Evolutionary conservation across 352 stramenopile genomes (phyloP).

Genomic region (Pythium phragmiticola): DNA sequence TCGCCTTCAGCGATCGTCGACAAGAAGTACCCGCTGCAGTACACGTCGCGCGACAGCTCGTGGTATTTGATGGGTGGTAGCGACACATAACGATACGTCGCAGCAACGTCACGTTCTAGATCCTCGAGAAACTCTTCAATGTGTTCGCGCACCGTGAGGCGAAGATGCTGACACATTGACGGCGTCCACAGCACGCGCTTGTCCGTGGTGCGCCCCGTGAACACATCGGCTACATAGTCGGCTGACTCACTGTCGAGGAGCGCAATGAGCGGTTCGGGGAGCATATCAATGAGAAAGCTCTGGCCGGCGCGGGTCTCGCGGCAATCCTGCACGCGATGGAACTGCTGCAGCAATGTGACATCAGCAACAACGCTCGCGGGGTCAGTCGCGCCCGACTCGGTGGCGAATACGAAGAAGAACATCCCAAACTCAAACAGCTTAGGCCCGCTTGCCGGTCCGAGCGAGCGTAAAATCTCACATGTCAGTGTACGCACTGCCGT

Average conservation of each 20-base stretch:
- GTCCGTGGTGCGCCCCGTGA: conserved; percentile 49
- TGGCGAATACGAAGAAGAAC: conserved; percentile 76
- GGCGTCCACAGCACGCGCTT: conserved; percentile 70
- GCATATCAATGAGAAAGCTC: conserved; percentile 67
- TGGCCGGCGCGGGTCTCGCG: conserved; percentile 45
- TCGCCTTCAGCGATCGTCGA: conserved; percentile 60
- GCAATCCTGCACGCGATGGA: conserved; percentile 61
- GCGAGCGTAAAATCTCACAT: conserved; percentile 61
- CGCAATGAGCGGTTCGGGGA: conserved; percentile 70
- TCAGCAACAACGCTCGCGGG: conserved; percentile 53
- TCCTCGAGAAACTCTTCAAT: conserved; percentile 65
- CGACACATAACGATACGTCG: conserved; percentile 58
- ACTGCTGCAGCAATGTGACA: conserved; percentile 54
- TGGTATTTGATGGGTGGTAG: conserved; percentile 67
- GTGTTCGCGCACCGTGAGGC: conserved; percentile 72
- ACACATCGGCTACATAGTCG: conserved; percentile 68
- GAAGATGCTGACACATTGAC: conserved; percentile 69
- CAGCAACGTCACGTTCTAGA: conserved; percentile 50
- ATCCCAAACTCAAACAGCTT: conserved; percentile 57
- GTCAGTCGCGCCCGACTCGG: conserved; percentile 26
- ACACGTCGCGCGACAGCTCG: conserved; percentile 74
- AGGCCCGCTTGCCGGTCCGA: conserved; percentile 44
- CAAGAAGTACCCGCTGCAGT: conserved; percentile 73
- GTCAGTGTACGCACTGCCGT: conserved; percentile 43
- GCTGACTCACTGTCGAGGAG: conserved; percentile 64